These are phyloP conservation scores for Cordyceps pruinosa DNA, from an alignment of 2,329 filamentous ascomycete genomes.

Conservation along the genomic window DNA sequence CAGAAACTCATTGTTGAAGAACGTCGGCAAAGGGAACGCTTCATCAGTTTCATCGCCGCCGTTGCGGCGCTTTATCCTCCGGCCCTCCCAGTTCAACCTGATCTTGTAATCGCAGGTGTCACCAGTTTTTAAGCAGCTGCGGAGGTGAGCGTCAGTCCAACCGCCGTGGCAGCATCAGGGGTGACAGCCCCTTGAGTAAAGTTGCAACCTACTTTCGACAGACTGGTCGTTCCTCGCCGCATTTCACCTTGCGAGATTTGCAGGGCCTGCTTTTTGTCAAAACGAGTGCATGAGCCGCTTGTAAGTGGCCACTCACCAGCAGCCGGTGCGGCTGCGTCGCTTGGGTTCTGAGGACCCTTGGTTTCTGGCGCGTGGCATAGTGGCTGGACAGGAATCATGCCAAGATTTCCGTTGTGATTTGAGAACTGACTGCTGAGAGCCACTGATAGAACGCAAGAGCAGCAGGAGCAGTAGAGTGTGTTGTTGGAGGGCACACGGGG, in stretches of 20 bases:
- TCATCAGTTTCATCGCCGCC: not conserved
- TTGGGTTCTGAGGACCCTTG: slow-evolving; percentile 37
- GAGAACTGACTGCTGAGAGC: not conserved
- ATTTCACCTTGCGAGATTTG: slow-evolving; percentile 68
- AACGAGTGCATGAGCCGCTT: not conserved
- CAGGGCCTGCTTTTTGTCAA: slow-evolving; percentile 53
- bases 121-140: slow-evolving; percentile 59
- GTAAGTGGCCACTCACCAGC: slow-evolving; percentile 30
- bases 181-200: not conserved
- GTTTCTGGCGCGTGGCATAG: slow-evolving; percentile 38
- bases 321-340: slow-evolving; percentile 38
- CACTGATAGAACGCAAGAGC: not conserved
- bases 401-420: not conserved
- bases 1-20: slow-evolving; percentile 2
- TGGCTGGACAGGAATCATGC: not conserved
- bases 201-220: slow-evolving; percentile 52
- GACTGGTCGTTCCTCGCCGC: slow-evolving; percentile 67
- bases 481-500: not conserved
- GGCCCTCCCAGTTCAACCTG: slow-evolving; percentile 72
- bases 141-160: not conserved
- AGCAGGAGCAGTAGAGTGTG: not conserved
- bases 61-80: slow-evolving; percentile 26
- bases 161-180: not conserved
- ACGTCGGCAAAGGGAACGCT: not conserved
- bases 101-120: slow-evolving; percentile 77